Conservation (phyloP, 306 rosid genomes). For the Medicago truncatula region DNA sequence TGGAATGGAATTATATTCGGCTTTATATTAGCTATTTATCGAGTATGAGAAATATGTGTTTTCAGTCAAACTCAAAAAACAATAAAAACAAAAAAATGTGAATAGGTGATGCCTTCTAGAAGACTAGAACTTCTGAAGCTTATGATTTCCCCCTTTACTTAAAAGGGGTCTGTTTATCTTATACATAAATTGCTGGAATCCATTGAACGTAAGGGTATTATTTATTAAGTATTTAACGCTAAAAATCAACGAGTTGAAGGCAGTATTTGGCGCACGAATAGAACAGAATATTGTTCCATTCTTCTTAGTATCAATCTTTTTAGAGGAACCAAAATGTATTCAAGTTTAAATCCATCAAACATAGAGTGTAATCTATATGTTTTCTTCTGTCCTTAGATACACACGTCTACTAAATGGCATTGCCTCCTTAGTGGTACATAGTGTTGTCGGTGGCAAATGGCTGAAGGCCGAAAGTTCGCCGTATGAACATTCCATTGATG, state of each 20-base stretch:
- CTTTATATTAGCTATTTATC: conserved; percentile 17
- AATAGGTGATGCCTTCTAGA: conserved; percentile 17
- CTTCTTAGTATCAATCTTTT: background rate
- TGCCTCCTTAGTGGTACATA: conserved; percentile 14
- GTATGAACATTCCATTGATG: too few relatives aligned
- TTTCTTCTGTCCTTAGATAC: background rate
- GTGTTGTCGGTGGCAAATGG: too few relatives aligned
- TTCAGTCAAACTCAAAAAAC: background rate
- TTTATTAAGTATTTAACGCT: conserved; percentile 13
- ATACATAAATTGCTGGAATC: conserved; percentile 10
- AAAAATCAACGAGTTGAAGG: conserved; percentile 11
- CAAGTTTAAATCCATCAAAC: background rate
- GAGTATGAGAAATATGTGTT: conserved; percentile 12
- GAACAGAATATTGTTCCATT: background rate
- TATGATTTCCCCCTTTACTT: background rate
- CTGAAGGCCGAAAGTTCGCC: too few relatives aligned
- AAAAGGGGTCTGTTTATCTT: background rate
- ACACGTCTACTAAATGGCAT: background rate
- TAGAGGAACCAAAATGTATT: background rate
- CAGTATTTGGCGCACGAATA: background rate
- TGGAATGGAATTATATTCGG: conserved; percentile 27
- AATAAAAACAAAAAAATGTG: background rate
- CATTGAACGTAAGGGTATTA: conserved; percentile 21
- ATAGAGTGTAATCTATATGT: conserved; percentile 1
- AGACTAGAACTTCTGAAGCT: background rate